These are phyloP conservation scores for Azolla pinnata DNA, from an alignment of 75 land plant genomes.

Conservation along the genomic window DNA sequence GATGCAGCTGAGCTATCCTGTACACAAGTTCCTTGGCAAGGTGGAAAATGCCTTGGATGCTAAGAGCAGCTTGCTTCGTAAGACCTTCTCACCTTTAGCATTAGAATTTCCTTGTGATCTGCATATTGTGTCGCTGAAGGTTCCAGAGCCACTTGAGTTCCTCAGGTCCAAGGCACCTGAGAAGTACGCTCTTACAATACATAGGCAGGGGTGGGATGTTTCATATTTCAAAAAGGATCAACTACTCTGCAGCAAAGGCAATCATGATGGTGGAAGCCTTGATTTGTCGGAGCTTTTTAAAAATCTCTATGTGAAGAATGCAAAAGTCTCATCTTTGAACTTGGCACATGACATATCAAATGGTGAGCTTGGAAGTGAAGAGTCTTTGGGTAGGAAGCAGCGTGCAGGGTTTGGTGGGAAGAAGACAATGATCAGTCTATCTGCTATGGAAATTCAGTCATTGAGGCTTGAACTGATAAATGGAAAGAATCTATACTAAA, in stretches of 20 bases:
- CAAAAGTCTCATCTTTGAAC: constrained; percentile 56
- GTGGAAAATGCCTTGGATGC: constrained; percentile 17
- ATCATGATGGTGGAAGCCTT: constrained; percentile 61
- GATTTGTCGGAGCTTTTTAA: constrained; percentile 59
- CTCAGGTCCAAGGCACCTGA: constrained; percentile 16
- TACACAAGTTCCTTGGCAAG: constrained; percentile 69
- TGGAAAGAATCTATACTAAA: too few species aligned
- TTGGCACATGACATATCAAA: constrained; percentile 57
- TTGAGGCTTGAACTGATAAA: too few species aligned
- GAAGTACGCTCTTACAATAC: constrained; percentile 57
- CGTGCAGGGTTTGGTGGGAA: too few species aligned
- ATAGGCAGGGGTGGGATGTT: constrained; percentile 66
- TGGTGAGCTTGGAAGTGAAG: constrained; percentile 32
- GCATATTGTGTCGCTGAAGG: constrained; percentile 72
- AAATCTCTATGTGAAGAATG: constrained; percentile 39
- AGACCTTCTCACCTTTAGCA: constrained; percentile 40
- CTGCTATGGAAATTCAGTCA: constrained; percentile 91
- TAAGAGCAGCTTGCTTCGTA: constrained; percentile 16
- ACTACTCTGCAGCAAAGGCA: constrained; percentile 32
- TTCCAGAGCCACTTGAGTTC: constrained; percentile 42
- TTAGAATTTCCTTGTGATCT: constrained; percentile 78
- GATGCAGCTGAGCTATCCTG: constrained; percentile 73
- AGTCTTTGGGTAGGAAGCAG: too few species aligned
- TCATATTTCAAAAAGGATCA: constrained; percentile 42
- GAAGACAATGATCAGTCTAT: constrained; percentile 40